These are phyloP conservation scores for Wallacemonas sp. DNA, from an alignment of 208 protist genomes.

Conservation along the genomic window DNA sequence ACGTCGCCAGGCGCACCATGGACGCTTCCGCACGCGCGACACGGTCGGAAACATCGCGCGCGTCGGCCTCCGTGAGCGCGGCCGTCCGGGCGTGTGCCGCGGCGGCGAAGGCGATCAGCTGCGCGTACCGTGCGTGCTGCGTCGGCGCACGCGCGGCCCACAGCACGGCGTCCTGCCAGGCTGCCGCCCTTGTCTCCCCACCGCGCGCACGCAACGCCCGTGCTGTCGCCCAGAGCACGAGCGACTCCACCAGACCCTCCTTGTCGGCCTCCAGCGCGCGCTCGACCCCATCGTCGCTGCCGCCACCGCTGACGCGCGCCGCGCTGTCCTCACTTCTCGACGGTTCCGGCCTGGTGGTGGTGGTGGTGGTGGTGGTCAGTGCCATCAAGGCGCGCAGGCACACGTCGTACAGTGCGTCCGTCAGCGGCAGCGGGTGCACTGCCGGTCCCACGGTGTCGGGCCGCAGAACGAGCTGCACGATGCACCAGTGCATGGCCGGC, in stretches of 20 bases:
- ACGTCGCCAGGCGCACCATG: background rate
- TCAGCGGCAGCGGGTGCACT: slow-evolving; percentile 14
- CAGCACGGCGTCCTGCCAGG: slow-evolving; percentile 23
- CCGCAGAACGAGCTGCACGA: slow-evolving; percentile 29
- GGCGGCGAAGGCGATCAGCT: slow-evolving; percentile 30
- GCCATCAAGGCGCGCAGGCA: slow-evolving; percentile 24
- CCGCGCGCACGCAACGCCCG: too few relatives aligned
- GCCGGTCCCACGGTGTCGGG: background rate
- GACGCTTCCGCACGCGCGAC: background rate
- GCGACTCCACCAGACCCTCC: slow-evolving; percentile 30
- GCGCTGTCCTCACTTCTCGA: too few relatives aligned
- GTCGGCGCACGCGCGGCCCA: slow-evolving; percentile 30
- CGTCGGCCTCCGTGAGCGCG: too few relatives aligned
- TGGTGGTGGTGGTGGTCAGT: background rate
- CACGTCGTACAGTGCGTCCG: slow-evolving; percentile 17
- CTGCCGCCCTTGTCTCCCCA: background rate
- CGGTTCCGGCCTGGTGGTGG: background rate
- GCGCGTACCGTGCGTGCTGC: slow-evolving; percentile 34
- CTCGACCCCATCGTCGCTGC: background rate
- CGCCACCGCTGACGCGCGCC: too few relatives aligned
- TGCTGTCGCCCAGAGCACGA: slow-evolving; percentile 38
- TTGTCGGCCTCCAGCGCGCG: slow-evolving; percentile 21
- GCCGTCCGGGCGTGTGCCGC: slow-evolving; percentile 11
- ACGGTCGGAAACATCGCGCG: too few relatives aligned
- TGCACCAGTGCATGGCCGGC: slow-evolving; percentile 32